Conservation (phyloP, 805 yeast genomes). For the Hyphopichia homilentoma region DNA sequence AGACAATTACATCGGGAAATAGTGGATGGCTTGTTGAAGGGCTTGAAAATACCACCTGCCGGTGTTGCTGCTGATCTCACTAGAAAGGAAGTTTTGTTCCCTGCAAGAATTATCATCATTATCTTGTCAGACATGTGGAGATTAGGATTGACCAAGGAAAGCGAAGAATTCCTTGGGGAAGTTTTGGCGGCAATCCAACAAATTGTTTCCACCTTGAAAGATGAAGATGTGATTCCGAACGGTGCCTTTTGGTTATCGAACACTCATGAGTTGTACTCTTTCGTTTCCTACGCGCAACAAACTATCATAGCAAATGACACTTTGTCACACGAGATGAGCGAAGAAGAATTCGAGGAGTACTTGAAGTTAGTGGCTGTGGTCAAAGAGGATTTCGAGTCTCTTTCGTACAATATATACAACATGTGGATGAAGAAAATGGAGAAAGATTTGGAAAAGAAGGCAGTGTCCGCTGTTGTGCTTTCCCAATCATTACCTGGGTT, state of each 20-base stretch:
- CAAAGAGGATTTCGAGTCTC: conserved; percentile 88
- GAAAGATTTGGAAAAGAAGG: conserved; percentile 84
- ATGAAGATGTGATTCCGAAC: conserved; percentile 81
- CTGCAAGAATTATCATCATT: conserved; percentile 90
- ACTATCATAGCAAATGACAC: conserved; percentile 85
- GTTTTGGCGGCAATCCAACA: conserved; percentile 84
- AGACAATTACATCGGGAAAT: conserved; percentile 75
- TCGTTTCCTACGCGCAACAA: conserved; percentile 89
- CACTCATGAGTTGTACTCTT: conserved; percentile 91
- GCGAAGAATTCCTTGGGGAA: conserved; percentile 87
- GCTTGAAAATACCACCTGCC: conserved; percentile 80
- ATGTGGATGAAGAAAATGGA: conserved; percentile 97
- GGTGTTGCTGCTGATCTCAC: conserved; percentile 80
- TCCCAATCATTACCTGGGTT: conserved; percentile 97
- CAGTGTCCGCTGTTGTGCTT: conserved; percentile 89
- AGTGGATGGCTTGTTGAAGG: conserved; percentile 80
- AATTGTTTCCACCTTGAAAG: conserved; percentile 73
- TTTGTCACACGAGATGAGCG: conserved; percentile 79
- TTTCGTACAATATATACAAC: conserved; percentile 90
- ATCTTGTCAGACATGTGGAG: conserved; percentile 98
- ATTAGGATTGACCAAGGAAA: conserved; percentile 85
- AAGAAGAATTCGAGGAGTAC: conserved; percentile 85
- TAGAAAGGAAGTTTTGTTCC: conserved; percentile 89
- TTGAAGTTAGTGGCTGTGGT: conserved; percentile 85
- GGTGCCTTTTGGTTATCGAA: conserved; percentile 98